Percentiles rank a stretch among this genome's conserved stretches.
These are phyloP conservation scores for Wallacemonas sp. DNA, from an alignment of 208 protist genomes.

Conservation along the genomic window DNA sequence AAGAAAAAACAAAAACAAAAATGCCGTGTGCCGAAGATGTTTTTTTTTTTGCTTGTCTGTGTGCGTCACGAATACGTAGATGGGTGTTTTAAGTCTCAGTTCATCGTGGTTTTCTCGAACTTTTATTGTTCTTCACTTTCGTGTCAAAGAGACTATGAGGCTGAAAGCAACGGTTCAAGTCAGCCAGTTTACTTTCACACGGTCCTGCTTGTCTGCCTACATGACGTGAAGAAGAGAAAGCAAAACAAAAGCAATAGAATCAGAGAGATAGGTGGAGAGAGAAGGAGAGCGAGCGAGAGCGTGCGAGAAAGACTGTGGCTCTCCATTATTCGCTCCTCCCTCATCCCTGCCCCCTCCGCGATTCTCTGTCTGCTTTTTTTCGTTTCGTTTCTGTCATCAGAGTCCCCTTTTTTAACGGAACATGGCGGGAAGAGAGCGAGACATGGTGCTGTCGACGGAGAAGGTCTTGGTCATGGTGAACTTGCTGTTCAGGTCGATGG, in stretches of 20 bases:
- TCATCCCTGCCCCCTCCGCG: not conserved
- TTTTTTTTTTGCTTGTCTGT: not conserved
- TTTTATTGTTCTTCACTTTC: not conserved
- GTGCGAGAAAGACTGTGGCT: too few species aligned
- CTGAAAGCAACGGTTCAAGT: too few species aligned
- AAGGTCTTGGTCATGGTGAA: conserved; percentile 51
- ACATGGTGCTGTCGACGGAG: conserved; percentile 25
- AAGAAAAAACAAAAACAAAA: conserved; percentile 16
- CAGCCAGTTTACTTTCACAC: too few species aligned
- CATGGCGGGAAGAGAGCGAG: conserved; percentile 23
- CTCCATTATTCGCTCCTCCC: too few species aligned
- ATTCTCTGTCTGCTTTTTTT: conserved; percentile 6
- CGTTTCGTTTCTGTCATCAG: not conserved
- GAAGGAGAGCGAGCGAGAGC: not conserved
- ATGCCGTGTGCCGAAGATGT: not conserved
- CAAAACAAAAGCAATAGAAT: too few species aligned
- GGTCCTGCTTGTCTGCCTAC: too few species aligned
- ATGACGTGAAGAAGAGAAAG: too few species aligned
- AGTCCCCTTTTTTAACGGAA: conserved; percentile 4
- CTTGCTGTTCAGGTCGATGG: conserved; percentile 49
- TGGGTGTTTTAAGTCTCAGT: not conserved
- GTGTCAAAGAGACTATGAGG: too few species aligned
- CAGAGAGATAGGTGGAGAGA: not conserved
- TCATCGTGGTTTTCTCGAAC: not conserved
- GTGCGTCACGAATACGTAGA: not conserved